A percentile compares a stretch with the other conserved stretches of the same genome.
These are phyloP conservation scores for Fusarium paranaense DNA, from an alignment of 2,329 filamentous ascomycete species.

Conservation along the genomic window DNA sequence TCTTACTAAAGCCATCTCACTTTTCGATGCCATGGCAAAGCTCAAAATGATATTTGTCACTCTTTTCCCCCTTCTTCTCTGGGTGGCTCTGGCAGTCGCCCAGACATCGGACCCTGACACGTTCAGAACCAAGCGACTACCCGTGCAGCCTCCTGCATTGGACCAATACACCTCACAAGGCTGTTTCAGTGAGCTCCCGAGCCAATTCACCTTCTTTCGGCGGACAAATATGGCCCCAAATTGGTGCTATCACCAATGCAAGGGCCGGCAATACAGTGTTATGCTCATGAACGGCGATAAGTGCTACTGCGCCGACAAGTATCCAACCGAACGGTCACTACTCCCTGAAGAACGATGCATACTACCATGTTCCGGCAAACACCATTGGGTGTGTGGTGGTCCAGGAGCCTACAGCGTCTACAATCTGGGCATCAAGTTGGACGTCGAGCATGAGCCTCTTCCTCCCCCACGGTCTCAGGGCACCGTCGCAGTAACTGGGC, in stretches of 20 bases:
- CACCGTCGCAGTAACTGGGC: neutral
- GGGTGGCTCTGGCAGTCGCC: slow-evolving; percentile 14
- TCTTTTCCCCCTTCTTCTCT: slow-evolving; percentile 7
- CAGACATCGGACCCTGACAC: neutral
- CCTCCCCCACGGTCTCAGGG: neutral
- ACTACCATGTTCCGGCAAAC: neutral
- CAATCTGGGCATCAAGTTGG: neutral
- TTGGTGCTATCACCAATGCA: neutral
- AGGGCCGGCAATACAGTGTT: neutral
- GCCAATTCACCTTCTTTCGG: neutral
- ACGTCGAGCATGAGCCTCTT: neutral
- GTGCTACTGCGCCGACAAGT: slow-evolving; percentile 2
- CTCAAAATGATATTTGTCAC: neutral
- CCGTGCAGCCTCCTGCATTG: too few relatives aligned
- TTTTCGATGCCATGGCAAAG: slow-evolving; percentile 7
- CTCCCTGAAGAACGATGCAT: neutral
- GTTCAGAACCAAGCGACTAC: too few relatives aligned
- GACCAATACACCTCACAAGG: neutral
- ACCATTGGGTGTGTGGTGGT: neutral
- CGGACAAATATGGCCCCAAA: neutral
- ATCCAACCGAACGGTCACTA: neutral
- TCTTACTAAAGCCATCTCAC: neutral
- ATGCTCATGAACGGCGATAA: neutral
- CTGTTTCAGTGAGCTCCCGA: neutral
- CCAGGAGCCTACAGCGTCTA: neutral